phyloP scores from a whole-genome alignment of 2,329 filamentous ascomycete genomes.

The Talaromyces albobiverticillius region DNA sequence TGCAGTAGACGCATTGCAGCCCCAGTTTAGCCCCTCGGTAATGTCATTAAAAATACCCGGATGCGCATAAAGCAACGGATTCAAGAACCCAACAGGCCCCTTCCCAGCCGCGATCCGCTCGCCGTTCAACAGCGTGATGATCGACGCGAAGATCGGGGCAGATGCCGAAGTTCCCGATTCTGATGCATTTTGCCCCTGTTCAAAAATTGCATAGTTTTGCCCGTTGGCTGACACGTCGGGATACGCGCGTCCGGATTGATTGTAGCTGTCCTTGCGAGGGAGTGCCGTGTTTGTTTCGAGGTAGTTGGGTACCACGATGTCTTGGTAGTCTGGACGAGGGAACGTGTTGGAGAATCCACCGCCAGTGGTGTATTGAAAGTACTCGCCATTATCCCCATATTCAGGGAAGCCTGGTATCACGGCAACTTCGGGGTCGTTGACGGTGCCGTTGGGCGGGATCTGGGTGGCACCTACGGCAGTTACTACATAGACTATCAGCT shows the following conservation, averaged over 20 bases:
- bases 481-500: background rate
- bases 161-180: slow-evolving; percentile 42
- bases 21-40: background rate
- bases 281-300: slow-evolving; percentile 26
- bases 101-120: slow-evolving; percentile 53
- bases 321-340: slow-evolving; percentile 43
- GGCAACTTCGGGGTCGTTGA: slow-evolving; percentile 7
- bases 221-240: slow-evolving; percentile 59
- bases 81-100: slow-evolving; percentile 55
- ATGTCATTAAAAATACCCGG: slow-evolving; percentile 4
- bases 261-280: slow-evolving; percentile 38
- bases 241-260: slow-evolving; percentile 55
- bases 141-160: slow-evolving; percentile 56
- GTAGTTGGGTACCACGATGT: slow-evolving; percentile 38
- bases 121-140: slow-evolving; percentile 63
- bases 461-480: slow-evolving; percentile 8
- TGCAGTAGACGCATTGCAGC: background rate
- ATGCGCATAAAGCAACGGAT: slow-evolving; percentile 56
- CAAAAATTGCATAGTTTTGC: background rate
- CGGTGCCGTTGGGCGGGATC: background rate
- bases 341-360: slow-evolving; percentile 50
- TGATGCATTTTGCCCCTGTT: background rate
- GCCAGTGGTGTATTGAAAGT: slow-evolving; percentile 36
- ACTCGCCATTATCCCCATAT: background rate
- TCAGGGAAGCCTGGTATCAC: background rate